These are phyloP conservation scores for Periconia macrospinosa DNA, from an alignment of 2,329 filamentous ascomycete species.

Conservation along the genomic window DNA sequence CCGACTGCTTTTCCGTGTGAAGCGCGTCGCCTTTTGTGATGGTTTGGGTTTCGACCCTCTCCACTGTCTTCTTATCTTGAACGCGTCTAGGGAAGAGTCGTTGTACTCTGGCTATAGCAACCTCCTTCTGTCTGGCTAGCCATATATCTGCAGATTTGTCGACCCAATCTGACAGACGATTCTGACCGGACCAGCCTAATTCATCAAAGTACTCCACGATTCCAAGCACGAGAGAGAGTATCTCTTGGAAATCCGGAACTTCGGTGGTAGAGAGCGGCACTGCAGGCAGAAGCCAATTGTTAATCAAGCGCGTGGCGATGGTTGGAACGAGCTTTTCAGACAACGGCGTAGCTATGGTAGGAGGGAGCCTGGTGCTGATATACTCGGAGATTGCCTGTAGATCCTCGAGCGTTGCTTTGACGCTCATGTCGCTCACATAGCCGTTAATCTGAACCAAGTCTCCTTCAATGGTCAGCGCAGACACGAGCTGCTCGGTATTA, in stretches of 20 bases:
- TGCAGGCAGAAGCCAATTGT: slow-evolving; percentile 72
- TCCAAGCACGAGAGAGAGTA: slow-evolving; percentile 63
- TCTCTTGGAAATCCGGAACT: slow-evolving; percentile 70
- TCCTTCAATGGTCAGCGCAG: slow-evolving; percentile 35
- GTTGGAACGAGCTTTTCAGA: slow-evolving; percentile 71
- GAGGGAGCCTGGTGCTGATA: slow-evolving; percentile 54
- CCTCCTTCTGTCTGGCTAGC: slow-evolving; percentile 81
- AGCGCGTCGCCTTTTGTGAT: slow-evolving; percentile 71
- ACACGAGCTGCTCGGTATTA: slow-evolving; percentile 37
- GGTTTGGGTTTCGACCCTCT: slow-evolving; percentile 81
- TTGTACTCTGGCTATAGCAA: slow-evolving; percentile 74
- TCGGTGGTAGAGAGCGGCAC: slow-evolving; percentile 75
- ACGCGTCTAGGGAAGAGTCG: slow-evolving; percentile 68
- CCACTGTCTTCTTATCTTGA: slow-evolving; percentile 69
- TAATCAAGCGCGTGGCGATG: slow-evolving; percentile 69
- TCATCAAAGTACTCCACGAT: slow-evolving; percentile 67
- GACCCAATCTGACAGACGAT: slow-evolving; percentile 76
- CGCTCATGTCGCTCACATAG: slow-evolving; percentile 26
- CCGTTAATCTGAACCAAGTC: slow-evolving; percentile 38
- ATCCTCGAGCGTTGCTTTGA: slow-evolving; percentile 34
- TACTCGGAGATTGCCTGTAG: slow-evolving; percentile 51
- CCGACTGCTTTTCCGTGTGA: slow-evolving; percentile 44
- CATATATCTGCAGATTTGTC: slow-evolving; percentile 78
- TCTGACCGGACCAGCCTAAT: slow-evolving; percentile 63
- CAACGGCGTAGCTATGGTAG: slow-evolving; percentile 55